Evolutionary conservation across 2,329 filamentous ascomycete genomes (phyloP), one percentile per base, ranked within the genome.

Genomic region (Chaetomium globosum): DNA sequence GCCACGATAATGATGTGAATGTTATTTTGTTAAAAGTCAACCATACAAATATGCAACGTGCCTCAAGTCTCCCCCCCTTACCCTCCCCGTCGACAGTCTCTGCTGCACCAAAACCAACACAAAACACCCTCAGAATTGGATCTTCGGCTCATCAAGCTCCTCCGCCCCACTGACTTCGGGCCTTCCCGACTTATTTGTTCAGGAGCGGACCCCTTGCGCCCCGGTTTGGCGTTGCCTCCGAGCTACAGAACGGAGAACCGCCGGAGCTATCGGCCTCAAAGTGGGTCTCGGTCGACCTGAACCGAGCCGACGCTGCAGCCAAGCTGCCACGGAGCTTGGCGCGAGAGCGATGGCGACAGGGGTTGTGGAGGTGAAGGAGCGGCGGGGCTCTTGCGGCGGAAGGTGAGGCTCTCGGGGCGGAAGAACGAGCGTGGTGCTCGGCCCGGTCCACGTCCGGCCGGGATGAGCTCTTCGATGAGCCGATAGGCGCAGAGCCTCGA

Each of bases 181-280:
- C 61, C 61, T 59, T n/a, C 43, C 56, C 48, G 49, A 55, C 21
- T 28, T n/a, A 9, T 33, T 36, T 64, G n/a, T 21, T 19, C 19
- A 7, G 10, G 43, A n/a, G 33, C 33, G 36, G 54, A 26, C 21
- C 52, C 30, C 10, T 33, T 19, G 9, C 12, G 16, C n/a, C 26
- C 39, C 28, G 19, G 30, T 51, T 43, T 51, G 6, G 63, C 48
- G 7, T 39, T 33, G 30, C 23, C 33, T 58, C 61, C 46, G 65
- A 67, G 54, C 39, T 12, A 13, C 16, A 23, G 21, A 16, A 48
- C 61, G 65, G 61, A 64, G 19, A 49, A 59, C 52, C 65, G 65
- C 53, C 65, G 65, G 65, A 67, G 65, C 48, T 67, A 67, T 67
- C 65, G 65, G 65, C 4, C 3, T 21, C 28, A 30, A 30, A 26